Evolutionary conservation across 2,329 filamentous ascomycete species (phyloP).

Genomic region (Fusarium anguioides): DNA sequence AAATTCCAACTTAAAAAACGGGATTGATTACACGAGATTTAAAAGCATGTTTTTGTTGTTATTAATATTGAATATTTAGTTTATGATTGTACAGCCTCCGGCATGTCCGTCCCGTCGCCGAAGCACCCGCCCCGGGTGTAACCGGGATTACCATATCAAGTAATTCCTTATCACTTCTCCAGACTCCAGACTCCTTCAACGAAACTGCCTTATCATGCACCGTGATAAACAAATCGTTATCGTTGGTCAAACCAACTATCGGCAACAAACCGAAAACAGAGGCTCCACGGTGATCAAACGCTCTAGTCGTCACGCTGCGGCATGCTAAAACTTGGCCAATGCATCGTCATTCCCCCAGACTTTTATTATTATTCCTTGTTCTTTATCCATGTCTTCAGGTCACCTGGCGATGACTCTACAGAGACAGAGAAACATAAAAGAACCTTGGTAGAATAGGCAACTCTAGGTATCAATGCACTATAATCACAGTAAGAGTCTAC

Average conservation of each 20-base stretch:
- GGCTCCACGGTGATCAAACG: conserved; percentile 18
- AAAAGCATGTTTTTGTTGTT: background rate
- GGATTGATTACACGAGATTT: background rate
- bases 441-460: conserved; percentile 36
- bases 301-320: conserved; percentile 6
- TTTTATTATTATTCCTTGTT: background rate
- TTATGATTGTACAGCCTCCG: background rate
- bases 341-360: conserved; percentile 9
- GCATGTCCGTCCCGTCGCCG: background rate
- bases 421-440: conserved; percentile 4
- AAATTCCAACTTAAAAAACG: too few species aligned
- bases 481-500: background rate
- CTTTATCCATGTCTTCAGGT: conserved; percentile 9
- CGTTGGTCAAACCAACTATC: conserved; percentile 10
- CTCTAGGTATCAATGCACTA: conserved; percentile 8
- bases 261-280: conserved; percentile 9
- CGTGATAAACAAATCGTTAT: background rate
- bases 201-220: conserved; percentile 1
- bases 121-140: conserved; percentile 24
- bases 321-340: background rate
- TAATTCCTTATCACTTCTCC: conserved; percentile 1
- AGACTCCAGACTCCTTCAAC: too few species aligned
- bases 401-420: conserved; percentile 29
- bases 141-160: conserved; percentile 18
- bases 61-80: background rate